A percentile compares a stretch with the other conserved stretches of the same genome.
Conservation (phyloP, 2,329 filamentous ascomycete genomes). For the Xylariomycetidae sp. region DNA sequence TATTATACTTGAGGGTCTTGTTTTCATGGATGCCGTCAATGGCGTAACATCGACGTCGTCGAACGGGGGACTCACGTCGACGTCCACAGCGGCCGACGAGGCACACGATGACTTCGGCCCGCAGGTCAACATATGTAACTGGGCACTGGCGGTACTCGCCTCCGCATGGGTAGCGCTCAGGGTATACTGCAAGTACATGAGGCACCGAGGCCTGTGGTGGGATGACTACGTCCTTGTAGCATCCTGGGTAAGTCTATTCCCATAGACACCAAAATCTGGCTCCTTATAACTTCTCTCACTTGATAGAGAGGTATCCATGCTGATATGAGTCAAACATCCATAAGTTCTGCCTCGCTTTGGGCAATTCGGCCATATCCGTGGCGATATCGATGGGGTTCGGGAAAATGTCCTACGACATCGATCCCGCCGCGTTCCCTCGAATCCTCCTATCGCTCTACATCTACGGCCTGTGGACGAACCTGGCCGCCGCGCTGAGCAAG, state of each 20-base stretch:
- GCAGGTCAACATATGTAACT: constrained; percentile 9
- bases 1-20: no score
- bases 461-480: constrained; percentile 19
- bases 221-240: constrained; percentile 26
- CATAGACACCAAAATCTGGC: no score
- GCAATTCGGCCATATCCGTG: constrained; percentile 10
- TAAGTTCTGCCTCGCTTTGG: constrained; percentile 9
- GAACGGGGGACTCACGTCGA: no score
- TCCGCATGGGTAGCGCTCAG: constrained; percentile 10
- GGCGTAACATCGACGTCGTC: no score
- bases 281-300: not conserved
- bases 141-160: constrained; percentile 10
- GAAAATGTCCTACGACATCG: constrained; percentile 10
- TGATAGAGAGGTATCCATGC: constrained; percentile 1
- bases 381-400: constrained; percentile 16
- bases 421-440: constrained; percentile 6
- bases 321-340: constrained; percentile 1
- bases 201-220: constrained; percentile 23
- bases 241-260: constrained; percentile 22
- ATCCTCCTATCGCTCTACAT: constrained; percentile 17
- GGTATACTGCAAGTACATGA: constrained; percentile 20
- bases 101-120: constrained; percentile 8
- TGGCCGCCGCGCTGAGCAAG: constrained; percentile 30
- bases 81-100: no score
- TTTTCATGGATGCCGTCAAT: no score